These are phyloP conservation scores for Zopfia rhizophila DNA, from an alignment of 2,329 filamentous ascomycete genomes.

Conservation along the genomic window DNA sequence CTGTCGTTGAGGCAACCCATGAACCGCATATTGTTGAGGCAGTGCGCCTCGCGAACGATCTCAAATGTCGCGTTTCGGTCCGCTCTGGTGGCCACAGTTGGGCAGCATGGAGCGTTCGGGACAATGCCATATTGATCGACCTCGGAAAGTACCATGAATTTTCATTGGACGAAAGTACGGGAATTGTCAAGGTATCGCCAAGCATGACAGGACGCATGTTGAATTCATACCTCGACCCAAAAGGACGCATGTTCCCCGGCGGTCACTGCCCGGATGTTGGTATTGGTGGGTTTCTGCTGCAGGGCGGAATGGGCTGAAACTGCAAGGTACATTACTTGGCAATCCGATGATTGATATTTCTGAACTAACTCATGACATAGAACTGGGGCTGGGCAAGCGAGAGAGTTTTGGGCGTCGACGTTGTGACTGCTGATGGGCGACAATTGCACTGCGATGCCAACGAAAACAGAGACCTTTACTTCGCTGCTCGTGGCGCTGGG, in stretches of 20 bases:
- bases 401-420: too few relatives aligned
- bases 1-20: slow-evolving; percentile 53
- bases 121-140: too few relatives aligned
- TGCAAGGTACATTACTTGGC: slow-evolving; percentile 55
- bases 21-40: slow-evolving; percentile 31
- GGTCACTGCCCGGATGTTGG: slow-evolving; percentile 68
- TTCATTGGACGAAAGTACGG: too few relatives aligned
- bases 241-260: slow-evolving; percentile 61
- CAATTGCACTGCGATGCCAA: too few relatives aligned
- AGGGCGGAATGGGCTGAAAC: slow-evolving; percentile 70
- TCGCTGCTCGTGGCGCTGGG: too few relatives aligned
- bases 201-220: slow-evolving; percentile 60
- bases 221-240: slow-evolving; percentile 51
- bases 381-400: too few relatives aligned
- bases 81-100: too few relatives aligned
- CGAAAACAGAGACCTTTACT: too few relatives aligned
- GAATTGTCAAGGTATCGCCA: too few relatives aligned
- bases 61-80: slow-evolving; percentile 55
- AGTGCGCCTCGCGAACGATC: slow-evolving; percentile 51
- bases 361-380: slow-evolving; percentile 34
- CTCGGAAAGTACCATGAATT: too few relatives aligned
- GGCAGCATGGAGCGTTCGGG: too few relatives aligned
- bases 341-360: not conserved
- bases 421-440: too few relatives aligned
- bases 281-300: slow-evolving; percentile 66